Conservation (phyloP, 1,284 basidiomycete species). For the Malassezia psittaci region DNA sequence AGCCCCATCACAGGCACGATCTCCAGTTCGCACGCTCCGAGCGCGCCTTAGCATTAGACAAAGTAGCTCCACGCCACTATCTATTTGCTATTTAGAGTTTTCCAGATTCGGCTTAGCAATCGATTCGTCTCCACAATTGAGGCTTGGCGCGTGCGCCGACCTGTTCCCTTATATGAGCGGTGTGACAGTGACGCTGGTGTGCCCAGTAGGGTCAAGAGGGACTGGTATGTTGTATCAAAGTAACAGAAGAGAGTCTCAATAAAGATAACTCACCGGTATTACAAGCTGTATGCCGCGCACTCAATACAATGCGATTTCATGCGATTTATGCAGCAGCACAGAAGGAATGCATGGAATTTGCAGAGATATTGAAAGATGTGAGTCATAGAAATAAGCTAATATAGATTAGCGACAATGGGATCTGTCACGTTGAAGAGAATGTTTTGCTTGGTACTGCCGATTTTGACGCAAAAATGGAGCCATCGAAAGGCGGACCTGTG, state of each 20-base stretch:
- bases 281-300: not conserved
- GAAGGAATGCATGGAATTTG: not conserved
- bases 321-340: not conserved
- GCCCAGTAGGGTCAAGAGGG: not conserved
- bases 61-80: not conserved
- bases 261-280: not conserved
- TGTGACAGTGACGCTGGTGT: slow-evolving; percentile 3
- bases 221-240: not conserved
- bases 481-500: too few species aligned
- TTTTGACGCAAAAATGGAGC: too few species aligned
- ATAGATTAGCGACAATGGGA: too few species aligned
- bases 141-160: slow-evolving; percentile 1
- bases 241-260: not conserved
- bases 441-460: too few species aligned
- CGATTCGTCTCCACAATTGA: not conserved
- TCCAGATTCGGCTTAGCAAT: not conserved
- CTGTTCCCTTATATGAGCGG: not conserved
- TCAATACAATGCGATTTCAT: not conserved
- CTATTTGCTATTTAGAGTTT: not conserved
- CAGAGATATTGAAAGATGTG: not conserved
- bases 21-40: not conserved
- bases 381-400: not conserved
- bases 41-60: not conserved
- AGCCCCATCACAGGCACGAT: not conserved
- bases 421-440: too few species aligned